Conservation (phyloP, 768 basidiomycete species). For the Sarcodon sp. region DNA sequence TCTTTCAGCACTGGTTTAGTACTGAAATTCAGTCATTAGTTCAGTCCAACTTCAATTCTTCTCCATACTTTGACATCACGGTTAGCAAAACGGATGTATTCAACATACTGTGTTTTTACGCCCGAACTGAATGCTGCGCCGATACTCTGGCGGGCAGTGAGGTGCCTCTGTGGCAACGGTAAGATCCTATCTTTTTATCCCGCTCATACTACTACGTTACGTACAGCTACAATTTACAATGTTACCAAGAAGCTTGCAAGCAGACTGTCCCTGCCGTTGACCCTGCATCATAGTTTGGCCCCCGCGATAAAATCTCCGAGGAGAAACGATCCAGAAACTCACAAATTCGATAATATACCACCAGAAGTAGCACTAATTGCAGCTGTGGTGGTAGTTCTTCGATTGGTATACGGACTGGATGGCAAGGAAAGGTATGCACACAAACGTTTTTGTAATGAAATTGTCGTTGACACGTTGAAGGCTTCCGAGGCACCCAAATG, state of each 20-base stretch:
- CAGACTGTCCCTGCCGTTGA: conserved; percentile 45
- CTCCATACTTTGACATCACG: conserved; percentile 53
- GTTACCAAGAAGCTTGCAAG: conserved; percentile 48
- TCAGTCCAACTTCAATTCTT: conserved; percentile 41
- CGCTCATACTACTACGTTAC: conserved; percentile 4
- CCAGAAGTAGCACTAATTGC: conserved; percentile 55
- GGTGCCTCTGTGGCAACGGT: conserved; percentile 65
- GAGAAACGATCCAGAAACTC: conserved; percentile 26
- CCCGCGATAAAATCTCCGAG: conserved; percentile 24
- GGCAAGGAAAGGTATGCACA: conserved; percentile 39
- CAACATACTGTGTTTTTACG: conserved; percentile 41
- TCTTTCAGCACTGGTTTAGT: background rate
- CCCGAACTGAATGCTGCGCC: conserved; percentile 71
- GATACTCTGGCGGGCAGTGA: conserved; percentile 65
- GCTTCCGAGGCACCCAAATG: conserved; percentile 28
- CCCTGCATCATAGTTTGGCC: conserved; percentile 41
- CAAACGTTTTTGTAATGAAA: background rate
- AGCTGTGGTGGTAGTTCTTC: conserved; percentile 56
- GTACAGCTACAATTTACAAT: conserved; percentile 48
- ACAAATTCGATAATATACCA: conserved; percentile 51
- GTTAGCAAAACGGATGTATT: conserved; percentile 44
- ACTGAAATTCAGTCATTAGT: conserved; percentile 25
- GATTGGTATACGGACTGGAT: conserved; percentile 80
- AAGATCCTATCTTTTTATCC: conserved; percentile 20
- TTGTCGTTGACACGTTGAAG: conserved; percentile 15